Evolutionary conservation across 2,329 filamentous ascomycete genomes (phyloP).

Genomic region (Dactylonectria macrodidyma): DNA sequence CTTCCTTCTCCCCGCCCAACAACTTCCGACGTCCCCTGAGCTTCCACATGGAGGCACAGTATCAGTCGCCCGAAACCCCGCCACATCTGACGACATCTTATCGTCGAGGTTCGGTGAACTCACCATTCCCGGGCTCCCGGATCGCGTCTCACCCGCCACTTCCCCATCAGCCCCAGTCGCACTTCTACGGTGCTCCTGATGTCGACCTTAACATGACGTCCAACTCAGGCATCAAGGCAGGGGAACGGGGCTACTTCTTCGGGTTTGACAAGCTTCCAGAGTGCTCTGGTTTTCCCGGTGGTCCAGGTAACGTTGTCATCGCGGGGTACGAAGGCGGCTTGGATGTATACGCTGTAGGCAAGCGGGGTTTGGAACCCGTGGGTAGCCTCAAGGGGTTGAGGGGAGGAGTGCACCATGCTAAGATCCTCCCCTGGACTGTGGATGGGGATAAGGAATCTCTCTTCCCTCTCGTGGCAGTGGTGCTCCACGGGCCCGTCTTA

Average conservation of each 20-base stretch:
- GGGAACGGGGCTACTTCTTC: constrained; percentile 82
- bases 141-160: constrained; percentile 71
- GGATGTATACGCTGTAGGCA: constrained; percentile 81
- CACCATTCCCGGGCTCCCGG: constrained; percentile 63
- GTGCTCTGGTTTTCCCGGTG: constrained; percentile 54
- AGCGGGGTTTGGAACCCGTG: constrained; percentile 78
- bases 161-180: constrained; percentile 81
- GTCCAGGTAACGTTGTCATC: constrained; percentile 76
- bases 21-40: constrained; percentile 64
- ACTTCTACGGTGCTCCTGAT: constrained; percentile 83
- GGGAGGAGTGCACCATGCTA: constrained; percentile 86
- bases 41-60: constrained; percentile 67
- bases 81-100: constrained; percentile 54
- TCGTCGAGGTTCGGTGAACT: constrained; percentile 66
- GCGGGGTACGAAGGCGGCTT: constrained; percentile 86
- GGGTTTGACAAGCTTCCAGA: constrained; percentile 81
- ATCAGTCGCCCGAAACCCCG: constrained; percentile 58
- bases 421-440: constrained; percentile 81
- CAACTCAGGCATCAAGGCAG: constrained; percentile 71
- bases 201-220: constrained; percentile 78
- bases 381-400: constrained; percentile 82
- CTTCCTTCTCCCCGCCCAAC: constrained; percentile 58
- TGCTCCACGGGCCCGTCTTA: constrained; percentile 83
- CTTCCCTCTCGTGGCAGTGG: constrained; percentile 83
- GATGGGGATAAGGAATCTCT: constrained; percentile 67